Percentiles rank a stretch among this genome's conserved stretches.
phyloP scores from a whole-genome alignment of 2,329 filamentous ascomycete genomes.

The Calonectria crousiana region DNA sequence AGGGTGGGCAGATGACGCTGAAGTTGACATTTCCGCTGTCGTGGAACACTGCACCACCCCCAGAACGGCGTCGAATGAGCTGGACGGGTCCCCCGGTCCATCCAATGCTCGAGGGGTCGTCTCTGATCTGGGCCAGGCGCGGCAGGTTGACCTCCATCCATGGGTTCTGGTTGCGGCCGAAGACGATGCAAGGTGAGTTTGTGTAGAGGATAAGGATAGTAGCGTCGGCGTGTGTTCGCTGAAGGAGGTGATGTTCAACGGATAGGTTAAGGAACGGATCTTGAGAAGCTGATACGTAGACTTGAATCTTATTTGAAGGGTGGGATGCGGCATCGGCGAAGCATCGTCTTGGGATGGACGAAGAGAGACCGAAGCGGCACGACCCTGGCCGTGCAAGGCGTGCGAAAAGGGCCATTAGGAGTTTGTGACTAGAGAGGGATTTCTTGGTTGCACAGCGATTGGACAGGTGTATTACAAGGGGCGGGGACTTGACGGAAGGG shows the following conservation, averaged over 20 bases:
- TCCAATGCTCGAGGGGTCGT: conserved; percentile 35
- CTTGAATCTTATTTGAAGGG: conserved; percentile 66
- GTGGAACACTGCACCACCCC: conserved; percentile 95
- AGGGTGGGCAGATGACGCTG: conserved; percentile 86
- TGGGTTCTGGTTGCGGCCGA: conserved; percentile 97
- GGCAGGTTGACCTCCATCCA: conserved; percentile 90
- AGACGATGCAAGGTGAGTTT: conserved; percentile 88
- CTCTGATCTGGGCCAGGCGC: conserved; percentile 58
- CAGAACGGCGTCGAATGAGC: conserved; percentile 86
- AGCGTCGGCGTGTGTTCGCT: conserved; percentile 77
- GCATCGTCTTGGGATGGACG: conserved; percentile 38
- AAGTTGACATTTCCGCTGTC: conserved; percentile 95
- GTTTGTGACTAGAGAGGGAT: too few species aligned
- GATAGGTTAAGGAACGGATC: conserved; percentile 93
- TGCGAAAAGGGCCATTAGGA: conserved; percentile 25
- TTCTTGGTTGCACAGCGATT: too few species aligned
- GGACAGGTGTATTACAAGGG: background rate
- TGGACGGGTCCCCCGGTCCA: conserved; percentile 52
- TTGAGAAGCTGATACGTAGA: conserved; percentile 77
- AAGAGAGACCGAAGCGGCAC: conserved; percentile 12
- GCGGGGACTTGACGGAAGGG: background rate
- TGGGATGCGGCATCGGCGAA: conserved; percentile 56
- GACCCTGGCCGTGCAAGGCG: conserved; percentile 17
- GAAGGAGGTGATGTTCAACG: conserved; percentile 90
- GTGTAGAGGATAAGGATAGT: conserved; percentile 88